Conservation (phyloP, 768 basidiomycete genomes). For the Auriscalpium microsporum region DNA sequence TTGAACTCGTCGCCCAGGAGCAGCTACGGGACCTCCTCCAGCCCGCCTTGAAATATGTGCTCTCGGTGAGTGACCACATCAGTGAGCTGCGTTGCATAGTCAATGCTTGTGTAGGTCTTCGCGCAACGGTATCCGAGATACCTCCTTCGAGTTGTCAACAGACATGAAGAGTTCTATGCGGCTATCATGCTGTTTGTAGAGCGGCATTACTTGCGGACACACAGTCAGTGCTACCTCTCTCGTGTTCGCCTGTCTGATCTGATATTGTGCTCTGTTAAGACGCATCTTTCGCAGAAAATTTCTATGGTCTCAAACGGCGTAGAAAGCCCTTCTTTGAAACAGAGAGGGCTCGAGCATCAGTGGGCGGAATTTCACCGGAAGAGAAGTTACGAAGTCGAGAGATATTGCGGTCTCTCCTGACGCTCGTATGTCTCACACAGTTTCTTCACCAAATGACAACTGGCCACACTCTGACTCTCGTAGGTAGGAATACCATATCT, state of each 20-base stretch:
- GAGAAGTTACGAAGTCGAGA: slow-evolving; percentile 62
- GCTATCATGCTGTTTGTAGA: slow-evolving; percentile 84
- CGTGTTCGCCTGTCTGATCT: neutral
- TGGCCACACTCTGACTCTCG: neutral
- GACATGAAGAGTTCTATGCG: slow-evolving; percentile 96
- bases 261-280: slow-evolving; percentile 36
- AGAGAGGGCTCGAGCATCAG: slow-evolving; percentile 57
- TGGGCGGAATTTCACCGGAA: slow-evolving; percentile 53
- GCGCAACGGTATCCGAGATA: slow-evolving; percentile 93
- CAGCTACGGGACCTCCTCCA: slow-evolving; percentile 88
- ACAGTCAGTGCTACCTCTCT: slow-evolving; percentile 44
- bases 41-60: slow-evolving; percentile 89
- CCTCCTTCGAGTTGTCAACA: slow-evolving; percentile 81
- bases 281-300: slow-evolving; percentile 92
- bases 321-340: slow-evolving; percentile 63
- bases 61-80: slow-evolving; percentile 55
- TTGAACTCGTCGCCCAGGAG: slow-evolving; percentile 90
- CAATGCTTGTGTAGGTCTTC: slow-evolving; percentile 54
- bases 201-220: slow-evolving; percentile 78
- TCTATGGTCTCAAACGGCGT: slow-evolving; percentile 85
- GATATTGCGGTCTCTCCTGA: slow-evolving; percentile 66
- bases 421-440: slow-evolving; percentile 53
- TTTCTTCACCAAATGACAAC: neutral
- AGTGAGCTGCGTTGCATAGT: too few species aligned
- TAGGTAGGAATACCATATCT: slow-evolving; percentile 87